Evolutionary conservation across 2,329 filamentous ascomycete species (phyloP).

Genomic region (Pleoardoris graminearum): DNA sequence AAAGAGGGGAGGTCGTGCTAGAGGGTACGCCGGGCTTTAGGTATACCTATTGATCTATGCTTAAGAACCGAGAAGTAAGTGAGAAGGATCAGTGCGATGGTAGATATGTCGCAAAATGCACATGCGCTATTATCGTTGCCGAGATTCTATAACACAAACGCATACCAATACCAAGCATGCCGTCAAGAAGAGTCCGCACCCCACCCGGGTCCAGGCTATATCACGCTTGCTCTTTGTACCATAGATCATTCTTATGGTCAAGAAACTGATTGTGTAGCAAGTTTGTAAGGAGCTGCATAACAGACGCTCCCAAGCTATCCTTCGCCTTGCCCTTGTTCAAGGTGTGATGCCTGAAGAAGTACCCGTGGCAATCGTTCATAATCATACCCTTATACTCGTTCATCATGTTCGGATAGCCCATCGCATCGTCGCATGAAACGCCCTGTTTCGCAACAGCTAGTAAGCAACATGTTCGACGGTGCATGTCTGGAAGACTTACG

Average conservation of each 20-base stretch:
- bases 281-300: slow-evolving; percentile 18
- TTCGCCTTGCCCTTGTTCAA: slow-evolving; percentile 20
- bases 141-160: no score
- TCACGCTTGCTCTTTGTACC: slow-evolving; percentile 2
- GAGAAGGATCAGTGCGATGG: neutral
- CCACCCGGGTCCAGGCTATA: neutral
- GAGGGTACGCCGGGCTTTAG: slow-evolving; percentile 14
- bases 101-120: neutral
- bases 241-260: slow-evolving; percentile 5
- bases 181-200: no score
- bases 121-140: neutral
- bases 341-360: slow-evolving; percentile 37
- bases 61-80: neutral
- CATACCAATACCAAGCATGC: no score
- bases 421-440: slow-evolving; percentile 42
- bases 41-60: slow-evolving; percentile 11
- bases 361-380: slow-evolving; percentile 30
- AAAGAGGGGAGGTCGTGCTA: slow-evolving; percentile 11
- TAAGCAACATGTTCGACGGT: neutral
- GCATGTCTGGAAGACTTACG: slow-evolving; percentile 12
- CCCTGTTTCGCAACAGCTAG: neutral
- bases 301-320: slow-evolving; percentile 5
- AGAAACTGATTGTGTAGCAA: slow-evolving; percentile 14
- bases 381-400: slow-evolving; percentile 17
- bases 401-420: slow-evolving; percentile 36